These are phyloP conservation scores for Penicillium pancosmium DNA, from an alignment of 495 filamentous ascomycete genomes.

Conservation along the genomic window DNA sequence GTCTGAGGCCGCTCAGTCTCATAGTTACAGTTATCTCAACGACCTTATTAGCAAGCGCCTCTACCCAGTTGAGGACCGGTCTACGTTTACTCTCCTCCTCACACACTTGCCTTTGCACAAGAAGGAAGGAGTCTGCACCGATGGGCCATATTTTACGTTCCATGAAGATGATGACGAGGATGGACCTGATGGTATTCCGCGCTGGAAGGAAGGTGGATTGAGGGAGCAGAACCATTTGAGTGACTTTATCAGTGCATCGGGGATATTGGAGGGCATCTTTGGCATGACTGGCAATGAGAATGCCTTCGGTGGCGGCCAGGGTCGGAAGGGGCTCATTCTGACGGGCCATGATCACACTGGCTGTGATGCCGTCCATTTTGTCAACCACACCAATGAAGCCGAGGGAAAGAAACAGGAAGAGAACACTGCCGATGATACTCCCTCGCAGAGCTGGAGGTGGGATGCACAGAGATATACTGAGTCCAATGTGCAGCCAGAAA, in stretches of 20 bases:
- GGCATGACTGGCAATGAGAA: constrained; percentile 66
- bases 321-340: constrained; percentile 73
- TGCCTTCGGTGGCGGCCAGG: constrained; percentile 55
- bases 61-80: constrained; percentile 64
- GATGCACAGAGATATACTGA: constrained; percentile 32
- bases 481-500: constrained; percentile 5
- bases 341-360: constrained; percentile 95
- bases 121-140: constrained; percentile 76
- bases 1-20: constrained; percentile 62
- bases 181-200: constrained; percentile 27
- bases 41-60: constrained; percentile 63
- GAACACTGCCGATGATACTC: constrained; percentile 19
- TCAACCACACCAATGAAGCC: constrained; percentile 48
- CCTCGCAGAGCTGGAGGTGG: constrained; percentile 34
- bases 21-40: constrained; percentile 79
- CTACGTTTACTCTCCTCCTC: constrained; percentile 76
- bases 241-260: constrained; percentile 57
- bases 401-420: constrained; percentile 23
- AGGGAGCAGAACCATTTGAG: constrained; percentile 92
- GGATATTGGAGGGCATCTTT: constrained; percentile 77
- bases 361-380: constrained; percentile 84
- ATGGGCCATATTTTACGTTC: constrained; percentile 79
- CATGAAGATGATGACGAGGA: constrained; percentile 52
- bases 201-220: constrained; percentile 62
- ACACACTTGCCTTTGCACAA: constrained; percentile 95